A percentile compares a stretch with the other conserved stretches of the same genome.
Conservation (phyloP, 768 basidiomycete genomes). For the Panellus pusillus region DNA sequence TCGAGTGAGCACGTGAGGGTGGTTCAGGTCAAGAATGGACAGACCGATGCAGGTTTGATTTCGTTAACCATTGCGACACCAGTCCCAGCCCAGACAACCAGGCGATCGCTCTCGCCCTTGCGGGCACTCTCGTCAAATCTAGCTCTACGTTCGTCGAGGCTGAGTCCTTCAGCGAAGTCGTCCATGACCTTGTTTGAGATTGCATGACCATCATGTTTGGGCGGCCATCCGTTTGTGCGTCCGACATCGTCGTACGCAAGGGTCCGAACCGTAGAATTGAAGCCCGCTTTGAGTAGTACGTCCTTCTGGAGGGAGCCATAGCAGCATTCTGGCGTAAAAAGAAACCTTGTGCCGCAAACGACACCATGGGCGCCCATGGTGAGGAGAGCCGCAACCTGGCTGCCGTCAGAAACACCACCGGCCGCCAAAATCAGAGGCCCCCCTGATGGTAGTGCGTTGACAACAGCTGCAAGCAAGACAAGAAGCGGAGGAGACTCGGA, state of each 20-base stretch:
- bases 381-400: conserved; percentile 52
- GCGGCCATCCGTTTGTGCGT: conserved; percentile 42
- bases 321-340: conserved; percentile 50
- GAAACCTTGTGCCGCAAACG: conserved; percentile 59
- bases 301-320: conserved; percentile 25
- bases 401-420: conserved; percentile 55
- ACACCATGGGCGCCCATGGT: conserved; percentile 54
- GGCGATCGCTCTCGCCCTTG: conserved; percentile 30
- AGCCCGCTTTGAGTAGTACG: conserved; percentile 25
- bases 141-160: conserved; percentile 30
- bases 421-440: conserved; percentile 53
- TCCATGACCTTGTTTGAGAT: conserved; percentile 38
- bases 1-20: neutral
- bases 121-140: conserved; percentile 31
- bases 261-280: conserved; percentile 38
- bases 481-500: neutral
- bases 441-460: neutral
- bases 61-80: conserved; percentile 39
- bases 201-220: conserved; percentile 44
- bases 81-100: conserved; percentile 45
- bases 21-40: neutral
- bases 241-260: conserved; percentile 45
- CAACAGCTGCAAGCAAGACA: neutral
- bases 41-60: conserved; percentile 30
- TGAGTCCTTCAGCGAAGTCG: conserved; percentile 32